Evolutionary conservation across 495 filamentous ascomycete genomes (phyloP).

Genomic region (Aspergillus saccharolyticus): DNA sequence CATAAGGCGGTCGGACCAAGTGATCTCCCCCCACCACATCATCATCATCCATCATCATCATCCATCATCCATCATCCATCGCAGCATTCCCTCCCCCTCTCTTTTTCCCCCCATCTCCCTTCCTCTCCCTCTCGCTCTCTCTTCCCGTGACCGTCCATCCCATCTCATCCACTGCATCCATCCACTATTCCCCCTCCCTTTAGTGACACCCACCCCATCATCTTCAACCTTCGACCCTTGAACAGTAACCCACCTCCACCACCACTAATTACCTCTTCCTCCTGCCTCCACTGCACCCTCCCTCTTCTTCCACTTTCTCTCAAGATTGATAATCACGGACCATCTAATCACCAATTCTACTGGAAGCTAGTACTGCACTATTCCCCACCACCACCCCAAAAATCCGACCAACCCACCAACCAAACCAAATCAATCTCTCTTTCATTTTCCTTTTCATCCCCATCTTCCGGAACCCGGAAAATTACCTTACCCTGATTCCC

Average conservation of each 20-base stretch:
- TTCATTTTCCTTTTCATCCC: background rate
- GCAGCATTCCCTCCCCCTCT: no score
- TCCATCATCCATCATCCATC: no score
- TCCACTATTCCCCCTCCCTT: constrained; percentile 1
- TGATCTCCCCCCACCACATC: background rate
- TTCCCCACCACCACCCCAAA: constrained; percentile 6
- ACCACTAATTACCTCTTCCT: background rate
- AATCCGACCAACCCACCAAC: no score
- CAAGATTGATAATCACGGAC: background rate
- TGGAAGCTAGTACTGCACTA: constrained; percentile 2
- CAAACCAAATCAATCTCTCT: background rate
- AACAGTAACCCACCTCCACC: no score
- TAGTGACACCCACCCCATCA: constrained; percentile 5
- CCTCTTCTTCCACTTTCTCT: background rate
- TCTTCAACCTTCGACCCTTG: background rate
- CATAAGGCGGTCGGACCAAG: background rate
- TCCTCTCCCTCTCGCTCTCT: background rate
- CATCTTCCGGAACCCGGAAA: background rate
- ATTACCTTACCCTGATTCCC: background rate
- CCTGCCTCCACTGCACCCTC: background rate
- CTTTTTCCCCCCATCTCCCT: no score
- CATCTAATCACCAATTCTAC: background rate
- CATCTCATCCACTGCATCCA: constrained; percentile 21
- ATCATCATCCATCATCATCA: no score
- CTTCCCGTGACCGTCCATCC: constrained; percentile 23